Evolutionary conservation across 1,284 basidiomycete species (phyloP).

Genomic region (Sanghuangporus weigelae): DNA sequence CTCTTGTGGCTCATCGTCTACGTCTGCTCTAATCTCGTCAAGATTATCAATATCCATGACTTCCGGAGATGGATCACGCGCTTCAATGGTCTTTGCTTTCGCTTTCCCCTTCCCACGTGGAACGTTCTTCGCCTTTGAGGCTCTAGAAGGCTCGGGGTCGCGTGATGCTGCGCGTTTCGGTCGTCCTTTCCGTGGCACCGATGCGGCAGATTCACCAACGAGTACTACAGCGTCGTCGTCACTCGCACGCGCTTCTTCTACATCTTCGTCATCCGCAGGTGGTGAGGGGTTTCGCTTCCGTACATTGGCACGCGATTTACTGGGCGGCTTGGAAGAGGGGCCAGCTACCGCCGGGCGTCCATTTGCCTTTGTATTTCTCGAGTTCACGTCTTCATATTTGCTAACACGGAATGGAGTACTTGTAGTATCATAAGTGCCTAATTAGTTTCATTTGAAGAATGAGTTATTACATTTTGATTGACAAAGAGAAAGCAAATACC

Average conservation of each 20-base stretch:
- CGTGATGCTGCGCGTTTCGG: conserved; percentile 11
- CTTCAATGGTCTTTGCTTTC: conserved; percentile 16
- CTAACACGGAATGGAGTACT: conserved; percentile 11
- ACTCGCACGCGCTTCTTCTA: conserved; percentile 20
- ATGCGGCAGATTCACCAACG: neutral
- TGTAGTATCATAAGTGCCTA: conserved; percentile 6
- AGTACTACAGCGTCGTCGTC: neutral
- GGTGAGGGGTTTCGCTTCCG: conserved; percentile 25
- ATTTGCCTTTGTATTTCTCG: conserved; percentile 6
- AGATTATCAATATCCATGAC: conserved; percentile 9
- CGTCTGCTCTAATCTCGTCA: conserved; percentile 7
- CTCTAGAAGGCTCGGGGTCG: conserved; percentile 5
- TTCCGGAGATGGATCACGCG: conserved; percentile 8
- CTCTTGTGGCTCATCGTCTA: conserved; percentile 9
- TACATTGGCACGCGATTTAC: conserved; percentile 6
- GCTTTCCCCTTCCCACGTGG: conserved; percentile 25
- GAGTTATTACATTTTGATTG: neutral
- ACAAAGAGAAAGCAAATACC: neutral
- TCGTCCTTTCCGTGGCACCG: neutral
- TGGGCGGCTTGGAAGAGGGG: conserved; percentile 19
- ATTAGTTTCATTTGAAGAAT: neutral
- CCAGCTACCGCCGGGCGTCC: conserved; percentile 17
- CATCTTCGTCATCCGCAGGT: conserved; percentile 24
- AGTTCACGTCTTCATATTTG: conserved; percentile 6
- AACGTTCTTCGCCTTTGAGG: conserved; percentile 19